These are phyloP conservation scores for Magnolia sinica DNA, from an alignment of 164 flowering plant genomes.

Conservation along the genomic window DNA sequence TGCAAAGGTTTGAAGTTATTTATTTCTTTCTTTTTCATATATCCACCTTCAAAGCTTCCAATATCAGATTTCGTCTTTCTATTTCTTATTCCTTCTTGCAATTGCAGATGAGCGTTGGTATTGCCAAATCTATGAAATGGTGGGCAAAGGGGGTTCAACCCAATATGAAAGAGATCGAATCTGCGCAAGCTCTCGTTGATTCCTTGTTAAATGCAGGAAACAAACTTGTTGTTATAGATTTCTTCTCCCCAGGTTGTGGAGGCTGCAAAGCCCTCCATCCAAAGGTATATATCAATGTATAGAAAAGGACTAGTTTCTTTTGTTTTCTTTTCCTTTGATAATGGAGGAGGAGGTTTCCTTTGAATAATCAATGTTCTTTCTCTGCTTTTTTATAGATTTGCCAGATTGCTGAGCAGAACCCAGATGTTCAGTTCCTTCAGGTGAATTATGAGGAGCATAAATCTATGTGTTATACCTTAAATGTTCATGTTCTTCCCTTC, in stretches of 20 bases:
- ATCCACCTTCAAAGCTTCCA: not conserved
- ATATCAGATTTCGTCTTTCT: not conserved
- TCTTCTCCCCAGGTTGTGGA: conserved; percentile 86
- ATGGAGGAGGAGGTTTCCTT: not conserved
- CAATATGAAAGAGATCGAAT: conserved; percentile 65
- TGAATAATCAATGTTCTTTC: conserved; percentile 5
- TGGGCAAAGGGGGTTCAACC: conserved; percentile 74
- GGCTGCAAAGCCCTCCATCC: conserved; percentile 94
- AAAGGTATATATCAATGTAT: conserved; percentile 41
- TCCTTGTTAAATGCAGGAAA: conserved; percentile 64
- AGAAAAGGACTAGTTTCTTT: not conserved
- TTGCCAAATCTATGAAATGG: conserved; percentile 65
- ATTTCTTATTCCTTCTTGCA: not conserved
- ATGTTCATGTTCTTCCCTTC: conserved; percentile 87
- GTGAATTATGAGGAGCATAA: conserved; percentile 82
- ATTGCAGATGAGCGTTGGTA: conserved; percentile 34
- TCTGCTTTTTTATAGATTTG: conserved; percentile 43
- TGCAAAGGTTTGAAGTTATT: too few relatives aligned
- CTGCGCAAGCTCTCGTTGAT: conserved; percentile 68
- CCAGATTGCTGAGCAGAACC: conserved; percentile 76
- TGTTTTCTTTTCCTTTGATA: not conserved
- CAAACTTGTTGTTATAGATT: conserved; percentile 66
- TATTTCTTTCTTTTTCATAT: not conserved
- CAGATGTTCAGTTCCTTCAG: conserved; percentile 67
- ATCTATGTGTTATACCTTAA: conserved; percentile 79